A percentile compares a stretch with the other conserved stretches of the same genome.
Conservation (phyloP, 2,329 filamentous ascomycete species). For the Tolypocladium album region DNA sequence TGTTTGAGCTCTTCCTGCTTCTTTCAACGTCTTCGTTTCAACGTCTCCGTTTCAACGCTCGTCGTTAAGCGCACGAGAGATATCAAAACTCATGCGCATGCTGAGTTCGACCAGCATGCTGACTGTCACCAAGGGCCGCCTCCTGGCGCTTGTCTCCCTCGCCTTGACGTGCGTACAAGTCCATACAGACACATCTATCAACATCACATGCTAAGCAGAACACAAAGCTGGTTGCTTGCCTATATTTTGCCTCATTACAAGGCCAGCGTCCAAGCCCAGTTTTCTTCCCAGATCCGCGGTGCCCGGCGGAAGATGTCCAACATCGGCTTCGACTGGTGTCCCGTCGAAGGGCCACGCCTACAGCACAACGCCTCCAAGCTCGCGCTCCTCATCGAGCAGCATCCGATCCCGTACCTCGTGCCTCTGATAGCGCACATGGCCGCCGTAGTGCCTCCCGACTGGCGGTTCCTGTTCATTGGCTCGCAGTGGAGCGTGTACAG, state of each 20-base stretch:
- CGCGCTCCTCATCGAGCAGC: conserved; percentile 40
- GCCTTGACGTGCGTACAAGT: conserved; percentile 23
- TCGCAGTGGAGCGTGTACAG: conserved; percentile 34
- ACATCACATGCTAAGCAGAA: neutral
- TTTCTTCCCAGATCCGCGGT: conserved; percentile 26
- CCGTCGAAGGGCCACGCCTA: conserved; percentile 17
- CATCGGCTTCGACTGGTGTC: conserved; percentile 29
- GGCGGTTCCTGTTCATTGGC: conserved; percentile 43
- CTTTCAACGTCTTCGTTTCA: neutral
- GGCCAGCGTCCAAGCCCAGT: conserved; percentile 26
- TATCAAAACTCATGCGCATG: neutral
- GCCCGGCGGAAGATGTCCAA: conserved; percentile 26
- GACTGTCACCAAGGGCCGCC: conserved; percentile 20
- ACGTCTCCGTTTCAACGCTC: neutral
- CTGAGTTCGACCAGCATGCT: neutral
- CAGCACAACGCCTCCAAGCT: conserved; percentile 38
- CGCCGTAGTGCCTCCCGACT: conserved; percentile 40
- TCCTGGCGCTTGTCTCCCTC: conserved; percentile 23
- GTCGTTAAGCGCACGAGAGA: neutral
- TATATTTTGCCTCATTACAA: conserved; percentile 31
- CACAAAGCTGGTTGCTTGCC: conserved; percentile 36
- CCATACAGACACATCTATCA: too few relatives aligned
- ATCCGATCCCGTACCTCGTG: conserved; percentile 34
- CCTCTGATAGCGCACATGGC: conserved; percentile 42
- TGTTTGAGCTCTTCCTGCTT: neutral